Evolutionary conservation across 2,329 filamentous ascomycete genomes (phyloP).

Genomic region (Claviceps monticola): DNA sequence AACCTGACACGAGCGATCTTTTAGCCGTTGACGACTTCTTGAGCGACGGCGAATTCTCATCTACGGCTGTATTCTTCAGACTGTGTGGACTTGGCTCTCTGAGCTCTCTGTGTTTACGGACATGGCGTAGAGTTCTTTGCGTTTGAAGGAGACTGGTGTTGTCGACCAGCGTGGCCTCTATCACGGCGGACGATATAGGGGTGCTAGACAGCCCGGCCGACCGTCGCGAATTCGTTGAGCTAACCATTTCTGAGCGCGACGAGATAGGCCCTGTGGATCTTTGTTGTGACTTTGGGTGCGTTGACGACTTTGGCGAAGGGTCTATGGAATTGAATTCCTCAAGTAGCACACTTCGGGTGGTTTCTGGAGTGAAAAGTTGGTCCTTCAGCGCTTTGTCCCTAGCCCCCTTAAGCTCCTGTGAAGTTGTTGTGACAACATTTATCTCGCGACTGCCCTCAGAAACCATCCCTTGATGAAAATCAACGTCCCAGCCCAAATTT

Average conservation of each 20-base stretch:
- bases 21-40: constrained; percentile 16
- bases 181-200: constrained; percentile 40
- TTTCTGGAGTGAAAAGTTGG: constrained; percentile 32
- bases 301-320: constrained; percentile 24
- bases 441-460: constrained; percentile 33
- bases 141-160: constrained; percentile 25
- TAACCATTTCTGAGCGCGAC: constrained; percentile 25
- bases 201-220: constrained; percentile 40
- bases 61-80: constrained; percentile 6
- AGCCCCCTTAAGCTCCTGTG: background rate
- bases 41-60: constrained; percentile 7
- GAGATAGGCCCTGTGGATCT: constrained; percentile 14
- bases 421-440: background rate
- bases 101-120: constrained; percentile 39
- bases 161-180: constrained; percentile 45
- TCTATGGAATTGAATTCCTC: constrained; percentile 24
- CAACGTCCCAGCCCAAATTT: constrained; percentile 41
- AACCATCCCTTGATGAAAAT: constrained; percentile 36
- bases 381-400: constrained; percentile 29
- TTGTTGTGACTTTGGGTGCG: constrained; percentile 11
- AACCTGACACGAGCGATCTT: background rate
- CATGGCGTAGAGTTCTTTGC: constrained; percentile 45
- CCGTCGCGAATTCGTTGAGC: constrained; percentile 30
- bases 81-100: constrained; percentile 26
- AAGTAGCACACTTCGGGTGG: constrained; percentile 32